A percentile compares a stretch with the other conserved stretches of the same genome.
Evolutionary conservation across 2,329 filamentous ascomycete species (phyloP).

Genomic region (Monosporascus sp.): DNA sequence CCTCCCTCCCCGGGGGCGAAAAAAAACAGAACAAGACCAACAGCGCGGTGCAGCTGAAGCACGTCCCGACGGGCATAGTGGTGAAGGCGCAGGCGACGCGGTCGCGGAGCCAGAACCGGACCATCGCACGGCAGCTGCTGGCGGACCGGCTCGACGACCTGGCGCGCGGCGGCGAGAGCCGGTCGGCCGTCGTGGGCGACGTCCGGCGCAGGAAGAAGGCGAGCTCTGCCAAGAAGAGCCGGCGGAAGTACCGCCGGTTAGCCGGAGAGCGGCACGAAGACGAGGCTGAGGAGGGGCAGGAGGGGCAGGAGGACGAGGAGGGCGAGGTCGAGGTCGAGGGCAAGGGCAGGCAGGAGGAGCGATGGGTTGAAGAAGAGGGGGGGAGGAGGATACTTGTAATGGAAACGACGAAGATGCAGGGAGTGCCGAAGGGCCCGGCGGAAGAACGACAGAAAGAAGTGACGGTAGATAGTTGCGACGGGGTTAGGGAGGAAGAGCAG

Average conservation of each 20-base stretch:
- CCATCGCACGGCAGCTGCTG: conserved; percentile 72
- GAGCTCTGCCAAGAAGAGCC: conserved; percentile 75
- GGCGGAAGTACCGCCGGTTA: conserved; percentile 68
- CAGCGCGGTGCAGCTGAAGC: conserved; percentile 88
- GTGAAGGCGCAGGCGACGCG: conserved; percentile 92
- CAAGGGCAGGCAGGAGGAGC: not conserved
- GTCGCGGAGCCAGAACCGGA: conserved; percentile 80
- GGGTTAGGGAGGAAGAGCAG: too few relatives aligned
- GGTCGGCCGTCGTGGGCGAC: conserved; percentile 58
- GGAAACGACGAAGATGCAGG: not conserved
- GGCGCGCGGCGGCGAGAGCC: conserved; percentile 63
- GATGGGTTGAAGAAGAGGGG: conserved; percentile 2
- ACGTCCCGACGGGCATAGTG: conserved; percentile 84
- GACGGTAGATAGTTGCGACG: too few relatives aligned
- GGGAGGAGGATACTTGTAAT: not conserved
- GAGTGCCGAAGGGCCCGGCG: not conserved
- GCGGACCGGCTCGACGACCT: conserved; percentile 69
- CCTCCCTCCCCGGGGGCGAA: not conserved
- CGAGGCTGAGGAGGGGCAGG: conserved; percentile 15
- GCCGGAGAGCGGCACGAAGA: conserved; percentile 39
- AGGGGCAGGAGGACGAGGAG: conserved; percentile 12
- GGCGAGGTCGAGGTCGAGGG: conserved; percentile 8
- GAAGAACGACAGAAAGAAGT: not conserved
- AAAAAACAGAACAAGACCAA: conserved; percentile 79
- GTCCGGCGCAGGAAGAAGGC: conserved; percentile 63